These are phyloP conservation scores for Colletotrichum graminicola DNA, from an alignment of 2,329 filamentous ascomycete species.

Conservation along the genomic window DNA sequence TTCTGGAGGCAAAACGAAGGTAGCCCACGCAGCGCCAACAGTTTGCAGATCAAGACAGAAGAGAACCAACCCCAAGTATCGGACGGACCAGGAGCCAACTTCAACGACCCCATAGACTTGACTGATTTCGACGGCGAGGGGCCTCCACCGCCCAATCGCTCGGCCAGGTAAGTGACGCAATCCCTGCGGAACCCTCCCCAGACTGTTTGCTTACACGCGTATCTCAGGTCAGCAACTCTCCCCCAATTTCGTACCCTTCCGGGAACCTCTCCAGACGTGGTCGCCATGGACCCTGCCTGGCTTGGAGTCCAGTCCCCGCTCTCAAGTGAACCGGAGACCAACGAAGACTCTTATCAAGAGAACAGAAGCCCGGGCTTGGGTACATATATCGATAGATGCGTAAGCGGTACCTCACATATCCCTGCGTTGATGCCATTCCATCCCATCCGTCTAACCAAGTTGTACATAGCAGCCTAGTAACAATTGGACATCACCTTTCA, in stretches of 20 bases:
- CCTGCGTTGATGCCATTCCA: background rate
- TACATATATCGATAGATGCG: fast-evolving
- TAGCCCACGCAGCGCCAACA: background rate
- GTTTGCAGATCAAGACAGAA: background rate
- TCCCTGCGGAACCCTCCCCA: background rate
- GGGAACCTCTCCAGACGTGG: background rate
- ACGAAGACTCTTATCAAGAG: background rate
- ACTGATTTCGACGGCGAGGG: background rate
- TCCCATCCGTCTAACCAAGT: background rate
- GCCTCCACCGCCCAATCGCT: background rate
- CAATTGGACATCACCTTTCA: background rate
- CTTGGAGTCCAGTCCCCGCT: background rate
- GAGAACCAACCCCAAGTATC: background rate
- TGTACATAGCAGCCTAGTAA: fast-evolving
- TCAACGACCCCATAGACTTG: no score
- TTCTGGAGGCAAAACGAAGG: background rate
- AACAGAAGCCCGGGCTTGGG: background rate
- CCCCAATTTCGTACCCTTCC: background rate
- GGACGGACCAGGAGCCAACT: background rate
- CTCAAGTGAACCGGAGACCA: background rate
- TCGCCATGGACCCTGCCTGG: fast-evolving
- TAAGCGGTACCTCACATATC: background rate
- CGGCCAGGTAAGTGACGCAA: background rate
- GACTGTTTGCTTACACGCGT: background rate
- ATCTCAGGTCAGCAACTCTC: background rate